Evolutionary conservation across 306 rosid species (phyloP), one percentile per base, ranked within the genome.

Genomic region (Astragalus glycyphyllos): DNA sequence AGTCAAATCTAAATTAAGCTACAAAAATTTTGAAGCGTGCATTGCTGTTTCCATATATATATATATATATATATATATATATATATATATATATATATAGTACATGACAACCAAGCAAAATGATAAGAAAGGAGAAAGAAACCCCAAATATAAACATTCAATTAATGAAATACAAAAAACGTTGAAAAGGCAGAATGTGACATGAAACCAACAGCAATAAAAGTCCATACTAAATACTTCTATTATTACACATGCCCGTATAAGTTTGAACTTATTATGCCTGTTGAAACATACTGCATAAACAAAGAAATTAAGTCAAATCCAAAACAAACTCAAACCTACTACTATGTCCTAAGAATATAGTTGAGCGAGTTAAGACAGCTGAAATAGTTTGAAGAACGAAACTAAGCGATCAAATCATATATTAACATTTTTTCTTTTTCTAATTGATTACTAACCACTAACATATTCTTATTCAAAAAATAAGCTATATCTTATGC

Each of bases 201-300:
- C 88, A 68, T 60, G 77, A 77, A 86, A 80, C 89, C 59, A 84
- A 84, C 83, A 65, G 71, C 85, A 79, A 76, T 80, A 82, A 86
- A 86, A 86, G 78, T 42, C 76, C 62, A 41, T 68, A 72, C 75
- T 77, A 78, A 88, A 78, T 72, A 72, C 79, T 63, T 65, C 78
- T 78, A 48, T 73, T 68, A 83, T 71, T 79, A 76, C 62, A 64
- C 57, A 55, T 58, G 50, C 5, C 23, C 61, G 53, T 26, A 49
- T 14, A 56, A 47, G 14, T 75, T 47, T 65, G 6, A 60, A 63
- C 59, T 57, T 46, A 26, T 26, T 26, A 26, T 26, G 51, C 38
- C 74, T 55, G 45, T 14, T 48, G 8, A 58, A 46, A 50, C 70
- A 17, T 8, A 23, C 23, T 11, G 2, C 7, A 1, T 35, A 5